Conservation (phyloP, 2,329 filamentous ascomycete species). For the Massarina eburnea region DNA sequence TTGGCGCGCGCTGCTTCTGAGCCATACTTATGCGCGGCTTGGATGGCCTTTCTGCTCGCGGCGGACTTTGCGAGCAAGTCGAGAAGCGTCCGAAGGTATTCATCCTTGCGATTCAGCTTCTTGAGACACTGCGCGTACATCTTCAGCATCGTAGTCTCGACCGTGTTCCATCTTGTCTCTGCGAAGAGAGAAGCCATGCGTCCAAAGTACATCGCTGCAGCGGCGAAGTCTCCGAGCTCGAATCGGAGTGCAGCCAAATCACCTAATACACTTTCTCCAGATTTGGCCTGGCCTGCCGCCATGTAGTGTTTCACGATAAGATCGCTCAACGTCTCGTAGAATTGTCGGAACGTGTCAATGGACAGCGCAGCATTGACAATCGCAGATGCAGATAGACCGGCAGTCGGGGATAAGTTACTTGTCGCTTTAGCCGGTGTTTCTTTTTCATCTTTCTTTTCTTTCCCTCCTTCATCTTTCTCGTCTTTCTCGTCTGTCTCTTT, state of each 20-base stretch:
- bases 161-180: slow-evolving; percentile 72
- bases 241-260: slow-evolving; percentile 87
- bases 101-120: slow-evolving; percentile 72
- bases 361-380: slow-evolving; percentile 39
- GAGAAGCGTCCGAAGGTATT: slow-evolving; percentile 75
- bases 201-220: slow-evolving; percentile 77
- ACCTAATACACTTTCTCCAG: slow-evolving; percentile 74
- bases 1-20: slow-evolving; percentile 4
- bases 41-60: slow-evolving; percentile 33
- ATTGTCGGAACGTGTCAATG: slow-evolving; percentile 42
- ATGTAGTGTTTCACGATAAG: slow-evolving; percentile 81
- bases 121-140: slow-evolving; percentile 85
- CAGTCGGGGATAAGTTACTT: slow-evolving; percentile 12
- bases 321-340: slow-evolving; percentile 70
- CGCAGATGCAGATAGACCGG: slow-evolving; percentile 32
- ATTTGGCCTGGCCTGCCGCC: slow-evolving; percentile 75
- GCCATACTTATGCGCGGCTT: slow-evolving; percentile 20
- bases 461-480: slow-evolving; percentile 5
- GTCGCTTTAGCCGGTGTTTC: slow-evolving; percentile 7
- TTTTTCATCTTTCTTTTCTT: slow-evolving; percentile 2
- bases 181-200: slow-evolving; percentile 78
- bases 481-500: too few relatives aligned
- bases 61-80: slow-evolving; percentile 71
- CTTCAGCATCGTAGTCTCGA: slow-evolving; percentile 81
- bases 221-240: slow-evolving; percentile 69